Evolutionary conservation across 2,329 filamentous ascomycete species (phyloP).

Genomic region (Colletotrichum kahawae): DNA sequence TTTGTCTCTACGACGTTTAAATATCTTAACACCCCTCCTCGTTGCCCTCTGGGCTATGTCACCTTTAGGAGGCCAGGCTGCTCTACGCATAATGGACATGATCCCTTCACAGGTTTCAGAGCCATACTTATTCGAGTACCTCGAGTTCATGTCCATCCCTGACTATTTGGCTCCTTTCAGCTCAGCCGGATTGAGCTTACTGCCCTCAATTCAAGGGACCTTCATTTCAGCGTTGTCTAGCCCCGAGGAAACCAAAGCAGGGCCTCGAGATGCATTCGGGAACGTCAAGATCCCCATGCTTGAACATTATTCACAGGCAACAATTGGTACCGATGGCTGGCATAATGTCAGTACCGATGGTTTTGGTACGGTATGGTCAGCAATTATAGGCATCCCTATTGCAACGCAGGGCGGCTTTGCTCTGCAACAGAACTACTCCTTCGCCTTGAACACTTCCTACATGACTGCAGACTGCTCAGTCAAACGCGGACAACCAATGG

Average conservation of each 20-base stretch:
- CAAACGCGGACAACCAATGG: background rate
- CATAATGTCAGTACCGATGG: background rate
- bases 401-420: background rate
- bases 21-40: background rate
- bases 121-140: background rate
- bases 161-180: background rate
- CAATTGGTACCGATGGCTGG: background rate
- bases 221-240: background rate
- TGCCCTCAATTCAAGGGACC: background rate
- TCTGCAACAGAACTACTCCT: background rate
- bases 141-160: background rate
- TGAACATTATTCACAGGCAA: background rate
- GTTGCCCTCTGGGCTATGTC: background rate
- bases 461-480: background rate
- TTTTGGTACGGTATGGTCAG: background rate
- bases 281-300: constrained; percentile 1
- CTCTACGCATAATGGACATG: background rate
- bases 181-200: background rate
- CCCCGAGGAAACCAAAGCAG: background rate
- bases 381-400: background rate
- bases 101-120: background rate
- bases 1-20: background rate
- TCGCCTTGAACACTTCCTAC: background rate
- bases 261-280: background rate
- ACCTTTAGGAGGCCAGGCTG: background rate